Evolutionary conservation across 129 eudicot species (phyloP).

Genomic region (Flaveria robusta): DNA sequence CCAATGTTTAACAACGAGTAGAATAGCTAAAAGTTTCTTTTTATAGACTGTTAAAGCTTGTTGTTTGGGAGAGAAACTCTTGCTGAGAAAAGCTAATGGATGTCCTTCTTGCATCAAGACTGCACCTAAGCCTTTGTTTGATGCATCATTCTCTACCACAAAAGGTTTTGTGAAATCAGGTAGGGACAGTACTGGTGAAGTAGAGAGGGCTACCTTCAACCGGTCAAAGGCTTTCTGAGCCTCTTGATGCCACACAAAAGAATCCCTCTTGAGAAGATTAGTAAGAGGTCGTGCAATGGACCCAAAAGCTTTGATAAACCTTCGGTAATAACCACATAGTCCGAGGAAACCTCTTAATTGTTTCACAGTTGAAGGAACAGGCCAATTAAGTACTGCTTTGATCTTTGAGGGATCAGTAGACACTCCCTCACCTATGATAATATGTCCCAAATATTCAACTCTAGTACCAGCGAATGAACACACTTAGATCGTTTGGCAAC

Average conservation of each 20-base stretch:
- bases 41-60: background rate
- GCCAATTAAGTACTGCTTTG: background rate
- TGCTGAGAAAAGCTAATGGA: background rate
- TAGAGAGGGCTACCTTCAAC: background rate
- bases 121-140: background rate
- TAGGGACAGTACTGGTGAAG: background rate
- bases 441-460: background rate
- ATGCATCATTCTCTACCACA: background rate
- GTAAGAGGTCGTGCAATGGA: background rate
- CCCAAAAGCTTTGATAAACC: background rate
- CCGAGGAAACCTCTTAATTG: background rate
- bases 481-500: background rate
- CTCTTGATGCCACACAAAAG: background rate
- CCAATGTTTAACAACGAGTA: background rate
- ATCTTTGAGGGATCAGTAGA: background rate
- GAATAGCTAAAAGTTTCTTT: background rate
- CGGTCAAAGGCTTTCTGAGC: background rate
- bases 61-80: background rate
- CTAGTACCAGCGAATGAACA: background rate
- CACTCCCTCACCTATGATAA: background rate
- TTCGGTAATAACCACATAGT: background rate
- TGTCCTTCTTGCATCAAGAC: background rate
- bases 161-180: background rate
- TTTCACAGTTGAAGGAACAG: background rate
- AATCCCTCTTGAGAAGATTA: background rate